Evolutionary conservation across 2,329 filamentous ascomycete species (phyloP).

Genomic region (Calonectria fujianensis): DNA sequence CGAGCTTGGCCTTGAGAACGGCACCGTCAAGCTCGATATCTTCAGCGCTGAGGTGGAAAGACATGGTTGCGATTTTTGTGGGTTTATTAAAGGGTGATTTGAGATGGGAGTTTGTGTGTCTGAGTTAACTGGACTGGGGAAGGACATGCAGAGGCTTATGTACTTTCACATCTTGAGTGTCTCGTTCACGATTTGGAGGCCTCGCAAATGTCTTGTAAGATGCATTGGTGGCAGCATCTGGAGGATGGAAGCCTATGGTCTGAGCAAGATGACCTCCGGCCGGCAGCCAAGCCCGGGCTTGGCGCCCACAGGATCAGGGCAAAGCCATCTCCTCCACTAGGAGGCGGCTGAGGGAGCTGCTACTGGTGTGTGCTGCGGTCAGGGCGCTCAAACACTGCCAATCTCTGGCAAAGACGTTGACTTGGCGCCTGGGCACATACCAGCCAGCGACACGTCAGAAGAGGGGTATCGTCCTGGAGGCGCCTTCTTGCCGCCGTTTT

Average conservation of each 20-base stretch:
- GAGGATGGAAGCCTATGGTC: not conserved
- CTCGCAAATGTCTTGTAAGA: not conserved
- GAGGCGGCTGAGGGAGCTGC: too few relatives aligned
- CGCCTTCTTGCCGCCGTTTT: not conserved
- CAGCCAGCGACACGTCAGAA: conserved; percentile 23
- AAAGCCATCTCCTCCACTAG: conserved; percentile 2
- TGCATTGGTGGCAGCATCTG: not conserved
- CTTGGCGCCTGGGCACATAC: conserved; percentile 28
- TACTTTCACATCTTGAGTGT: not conserved
- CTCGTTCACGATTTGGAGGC: not conserved
- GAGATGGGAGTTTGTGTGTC: not conserved
- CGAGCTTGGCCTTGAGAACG: conserved; percentile 66
- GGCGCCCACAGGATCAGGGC: conserved; percentile 14
- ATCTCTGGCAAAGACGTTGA: not conserved
- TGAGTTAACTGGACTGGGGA: not conserved
- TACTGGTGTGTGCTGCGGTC: not conserved
- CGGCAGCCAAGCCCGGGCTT: conserved; percentile 21
- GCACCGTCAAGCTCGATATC: conserved; percentile 69
- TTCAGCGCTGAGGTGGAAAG: conserved; percentile 68
- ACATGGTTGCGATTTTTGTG: conserved; percentile 24
- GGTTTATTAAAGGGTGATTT: not conserved
- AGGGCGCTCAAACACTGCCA: not conserved
- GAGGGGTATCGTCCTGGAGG: conserved; percentile 15
- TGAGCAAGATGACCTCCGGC: not conserved
- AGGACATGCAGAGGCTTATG: conserved; percentile 10